A percentile compares a stretch with the other conserved stretches of the same genome.
phyloP scores from a whole-genome alignment of 1,284 basidiomycete genomes.

The Cryptococcus sp. region DNA sequence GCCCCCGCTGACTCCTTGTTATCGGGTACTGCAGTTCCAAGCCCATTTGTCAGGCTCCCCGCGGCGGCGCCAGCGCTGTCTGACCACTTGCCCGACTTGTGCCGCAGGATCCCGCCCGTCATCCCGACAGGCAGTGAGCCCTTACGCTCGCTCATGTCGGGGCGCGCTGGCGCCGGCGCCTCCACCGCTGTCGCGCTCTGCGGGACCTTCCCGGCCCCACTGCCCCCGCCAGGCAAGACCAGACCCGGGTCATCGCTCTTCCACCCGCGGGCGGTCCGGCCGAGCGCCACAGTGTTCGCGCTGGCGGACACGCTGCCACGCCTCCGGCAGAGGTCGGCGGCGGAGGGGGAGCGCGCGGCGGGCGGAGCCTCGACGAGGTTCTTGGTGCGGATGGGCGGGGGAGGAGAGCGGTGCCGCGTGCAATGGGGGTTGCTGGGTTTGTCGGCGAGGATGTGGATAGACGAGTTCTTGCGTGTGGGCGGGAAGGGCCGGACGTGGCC shows the following conservation, averaged over 20 bases:
- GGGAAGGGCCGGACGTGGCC: background rate
- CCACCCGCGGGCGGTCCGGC: slow-evolving; percentile 11
- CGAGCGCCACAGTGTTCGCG: background rate
- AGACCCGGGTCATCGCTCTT: slow-evolving; percentile 17
- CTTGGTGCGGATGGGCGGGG: slow-evolving; percentile 14
- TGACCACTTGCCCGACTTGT: background rate
- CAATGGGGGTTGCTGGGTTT: slow-evolving; percentile 16
- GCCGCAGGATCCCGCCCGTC: background rate
- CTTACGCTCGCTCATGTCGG: background rate
- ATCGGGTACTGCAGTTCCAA: background rate
- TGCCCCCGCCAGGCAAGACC: background rate
- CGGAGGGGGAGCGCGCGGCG: slow-evolving; percentile 30
- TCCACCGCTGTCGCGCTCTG: background rate
- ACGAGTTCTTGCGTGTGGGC: slow-evolving; percentile 1
- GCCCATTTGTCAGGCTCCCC: too few relatives aligned
- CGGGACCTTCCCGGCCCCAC: background rate
- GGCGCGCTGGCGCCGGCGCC: background rate
- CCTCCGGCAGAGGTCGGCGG: slow-evolving; percentile 29
- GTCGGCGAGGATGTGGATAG: slow-evolving; percentile 14
- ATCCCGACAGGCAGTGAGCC: background rate
- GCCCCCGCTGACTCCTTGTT: background rate
- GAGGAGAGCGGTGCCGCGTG: slow-evolving; percentile 30
- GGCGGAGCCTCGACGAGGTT: slow-evolving; percentile 20
- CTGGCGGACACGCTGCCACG: slow-evolving; percentile 5
- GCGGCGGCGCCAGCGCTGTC: too few relatives aligned